These are phyloP conservation scores for Tulasnella sp. DNA, from an alignment of 768 basidiomycete genomes.

Conservation along the genomic window DNA sequence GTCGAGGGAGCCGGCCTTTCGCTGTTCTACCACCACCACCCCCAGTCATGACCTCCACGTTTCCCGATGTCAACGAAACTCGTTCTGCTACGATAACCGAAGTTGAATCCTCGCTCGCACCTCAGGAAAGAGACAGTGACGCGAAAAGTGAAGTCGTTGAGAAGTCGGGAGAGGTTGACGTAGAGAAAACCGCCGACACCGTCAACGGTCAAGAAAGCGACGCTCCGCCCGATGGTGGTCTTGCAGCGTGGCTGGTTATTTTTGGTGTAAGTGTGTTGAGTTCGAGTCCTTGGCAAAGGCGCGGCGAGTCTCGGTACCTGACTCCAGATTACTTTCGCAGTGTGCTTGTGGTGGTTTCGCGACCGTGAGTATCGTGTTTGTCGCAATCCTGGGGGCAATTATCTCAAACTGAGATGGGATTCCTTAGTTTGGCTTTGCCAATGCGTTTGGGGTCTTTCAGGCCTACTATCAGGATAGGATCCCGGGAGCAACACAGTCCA, in stretches of 20 bases:
- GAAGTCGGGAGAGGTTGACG: background rate
- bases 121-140: background rate
- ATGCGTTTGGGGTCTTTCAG: slow-evolving; percentile 21
- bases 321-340: background rate
- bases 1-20: background rate
- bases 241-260: slow-evolving; percentile 22
- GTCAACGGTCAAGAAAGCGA: background rate
- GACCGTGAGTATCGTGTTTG: background rate
- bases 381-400: background rate
- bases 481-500: slow-evolving; percentile 13
- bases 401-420: background rate
- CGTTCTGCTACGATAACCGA: background rate
- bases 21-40: background rate
- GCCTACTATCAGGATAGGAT: slow-evolving; percentile 9
- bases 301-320: background rate
- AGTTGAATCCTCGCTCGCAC: background rate
- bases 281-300: background rate
- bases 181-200: background rate
- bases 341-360: slow-evolving; percentile 17
- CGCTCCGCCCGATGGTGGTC: slow-evolving; percentile 3
- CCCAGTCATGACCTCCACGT: background rate
- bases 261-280: background rate
- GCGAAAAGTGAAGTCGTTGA: background rate
- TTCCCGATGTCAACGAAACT: background rate
- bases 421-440: background rate